Base-by-base conservation (phyloP, 805 yeast genomes). In the Torulaspora franciscae region DNA sequence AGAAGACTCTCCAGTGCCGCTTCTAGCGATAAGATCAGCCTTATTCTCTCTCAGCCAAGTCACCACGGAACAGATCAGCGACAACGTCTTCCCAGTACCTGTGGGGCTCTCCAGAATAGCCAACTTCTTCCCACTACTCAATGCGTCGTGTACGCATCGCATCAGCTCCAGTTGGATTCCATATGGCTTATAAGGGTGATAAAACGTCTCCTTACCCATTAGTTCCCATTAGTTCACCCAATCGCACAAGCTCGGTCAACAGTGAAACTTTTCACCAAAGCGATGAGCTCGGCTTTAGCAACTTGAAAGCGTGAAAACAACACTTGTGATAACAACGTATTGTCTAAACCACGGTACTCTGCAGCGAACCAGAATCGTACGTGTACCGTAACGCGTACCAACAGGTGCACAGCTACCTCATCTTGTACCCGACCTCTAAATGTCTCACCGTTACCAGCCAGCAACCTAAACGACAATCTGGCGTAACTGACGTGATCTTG, bases 91-190 rank as follows among this genome's bases (percentile, higher is more conserved):
- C 2, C 98, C 97, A 1, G 90, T 86, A 6, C 98, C 98, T 0
- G 98, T 90, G 0, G 98, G 98, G 46, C 93, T 83, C 61, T 90
- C 97, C 57, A 90, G 82, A 1, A 90, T 71, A 0, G 95, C 95
- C 2, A 90, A 70, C 58, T 84, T 86, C 8, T 72, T 69, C 4
- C 71, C 69, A 3, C 43, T 36, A 3, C 46, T 35, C 13, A 90
- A 69, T 1, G 85, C 73, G 19, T 75, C 75, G 54, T 84, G 84
- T n/a, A 91, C 73, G 15, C 81, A 76, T 25, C 70, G 67, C 97
- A 90, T 90, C 52, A 90, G 74, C 47, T 81, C 76, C 17, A 74
- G 34, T 61, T 90, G 98, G 49, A 89, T 88, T 22, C 70, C 72
- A 62, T 90, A 90, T 0, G 98, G 97, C 37, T 64, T 58, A 59